Evolutionary conservation across 2,329 filamentous ascomycete species (phyloP), one percentile per base, ranked within the genome.

Genomic region (Microdochium paspali): DNA sequence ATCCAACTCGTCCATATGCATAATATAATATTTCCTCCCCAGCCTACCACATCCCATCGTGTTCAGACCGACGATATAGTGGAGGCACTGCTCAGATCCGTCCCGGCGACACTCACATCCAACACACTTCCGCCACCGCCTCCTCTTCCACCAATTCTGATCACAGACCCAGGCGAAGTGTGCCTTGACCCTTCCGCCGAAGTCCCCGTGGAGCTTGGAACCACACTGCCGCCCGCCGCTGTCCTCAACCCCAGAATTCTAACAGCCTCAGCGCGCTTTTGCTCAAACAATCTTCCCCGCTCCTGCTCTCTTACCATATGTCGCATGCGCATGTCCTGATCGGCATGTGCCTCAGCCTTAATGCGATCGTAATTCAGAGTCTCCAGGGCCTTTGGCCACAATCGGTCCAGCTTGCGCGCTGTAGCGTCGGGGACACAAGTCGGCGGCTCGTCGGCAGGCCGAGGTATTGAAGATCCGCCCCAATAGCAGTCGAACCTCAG

Each of bases 401-500:
- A 66, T 23, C 64, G 62, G 54, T 81, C 77, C 4, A 81, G 67
- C 46, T 62, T 68, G 26, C 63, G 61, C 2, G 74, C 73, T 2
- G 68, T 52, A 0, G 58, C 46, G 2, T 67, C 57, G 15, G 68
- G 48, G 2, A 72, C 70, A 6, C 54, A 73, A 47, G 46, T 64
- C 53, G 61, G 54, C 44, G 54, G 62, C 26, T 71, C 68, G 32
- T 61, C 56, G 13, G 54, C 43, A 6, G 56, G 60, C 13, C 75
- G 68, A 2, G 64, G 53, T 42, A 56, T 59, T 4, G 74, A 68
- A 4, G 79, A 80, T 13, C 72, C 76, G 46, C 77, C 77, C 72
- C 77, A 81, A 47, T 64, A 68, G 61, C 77, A 81, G 35, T 67
- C 68, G 55, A 82, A 80, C 10, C 61, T 57, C 10, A 81, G 62